Evolutionary conservation across 257 asterid genomes (phyloP), one percentile per base, ranked within the genome.

Genomic region (Gentiana dahurica): DNA sequence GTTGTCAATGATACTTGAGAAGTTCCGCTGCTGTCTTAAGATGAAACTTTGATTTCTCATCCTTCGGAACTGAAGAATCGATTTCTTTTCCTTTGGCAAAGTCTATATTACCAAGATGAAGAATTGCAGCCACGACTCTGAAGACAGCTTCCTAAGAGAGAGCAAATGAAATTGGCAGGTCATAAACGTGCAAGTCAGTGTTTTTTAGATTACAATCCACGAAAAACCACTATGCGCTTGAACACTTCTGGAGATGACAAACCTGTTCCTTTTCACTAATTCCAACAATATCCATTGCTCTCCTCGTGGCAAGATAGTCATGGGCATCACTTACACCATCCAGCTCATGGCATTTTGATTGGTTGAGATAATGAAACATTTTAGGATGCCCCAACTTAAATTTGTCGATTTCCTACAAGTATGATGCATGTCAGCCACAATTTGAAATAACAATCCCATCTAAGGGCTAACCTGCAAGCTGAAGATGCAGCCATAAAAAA

Each of bases 211-310:
- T 39, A 41, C 9, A 41, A 41, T 7, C 46, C 46, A 41, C 6
- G 46, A 41, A 41, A 41, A 41, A 7, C 0, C 46, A 41, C 6
- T 41, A 41, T 1, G 10, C 9, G 46, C 61, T 34, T 45, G 53
- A 34, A 10, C 46, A 54, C 34, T 48, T 51, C 12, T 49, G 53
- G 33, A 60, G 53, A 58, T 61, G 61, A 56, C 62, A 49, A 70
- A 80, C 97, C 94, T 90, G 98, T 62, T 90, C 96, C n/a, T 70
- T 51, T 78, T 83, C 71, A 71, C 95, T 81, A 43, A 90, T 84
- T 73, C 98, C 98, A 51, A 90, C 98, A 66, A 90, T 69, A 69
- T 90, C 96, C 98, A 90, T 87, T 55, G 98, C 98, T 73, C 95
- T 77, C 70, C 94, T 82, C 43, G 98, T 90, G 57, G 95, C 95